Percentiles rank a stretch among this genome's conserved stretches.
phyloP scores from a whole-genome alignment of 2,329 filamentous ascomycete genomes.

The Cordyceps tenuipes region DNA sequence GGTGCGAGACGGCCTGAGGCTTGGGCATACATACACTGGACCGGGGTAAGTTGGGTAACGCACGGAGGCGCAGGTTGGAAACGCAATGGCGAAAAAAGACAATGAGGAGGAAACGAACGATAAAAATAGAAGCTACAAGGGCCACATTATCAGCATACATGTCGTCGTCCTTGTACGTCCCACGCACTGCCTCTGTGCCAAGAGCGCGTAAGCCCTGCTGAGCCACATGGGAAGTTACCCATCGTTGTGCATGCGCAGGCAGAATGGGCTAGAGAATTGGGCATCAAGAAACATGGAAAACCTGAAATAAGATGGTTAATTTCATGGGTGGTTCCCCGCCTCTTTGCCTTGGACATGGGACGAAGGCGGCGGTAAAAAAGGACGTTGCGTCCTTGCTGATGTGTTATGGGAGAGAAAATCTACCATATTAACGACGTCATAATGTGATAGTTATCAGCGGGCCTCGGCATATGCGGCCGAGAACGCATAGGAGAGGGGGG shows the following conservation, averaged over 20 bases:
- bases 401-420: no score
- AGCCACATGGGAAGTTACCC: background rate
- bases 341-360: no score
- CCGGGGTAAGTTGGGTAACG: background rate
- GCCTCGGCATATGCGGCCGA: background rate
- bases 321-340: no score
- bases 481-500: background rate
- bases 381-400: no score
- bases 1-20: no score
- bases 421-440: no score
- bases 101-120: background rate
- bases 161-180: background rate
- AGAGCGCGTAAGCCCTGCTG: background rate
- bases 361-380: no score
- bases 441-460: background rate
- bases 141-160: background rate
- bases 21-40: no score
- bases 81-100: background rate
- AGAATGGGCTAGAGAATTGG: no score
- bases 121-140: background rate
- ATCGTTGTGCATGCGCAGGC: no score
- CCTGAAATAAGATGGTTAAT: no score
- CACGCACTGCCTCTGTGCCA: conserved; percentile 1
- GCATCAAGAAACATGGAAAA: no score
- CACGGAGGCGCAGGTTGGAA: background rate